Evolutionary conservation across 2,329 filamentous ascomycete species (phyloP), one percentile per base, ranked within the genome.

Genomic region (Macrophomina tecta): DNA sequence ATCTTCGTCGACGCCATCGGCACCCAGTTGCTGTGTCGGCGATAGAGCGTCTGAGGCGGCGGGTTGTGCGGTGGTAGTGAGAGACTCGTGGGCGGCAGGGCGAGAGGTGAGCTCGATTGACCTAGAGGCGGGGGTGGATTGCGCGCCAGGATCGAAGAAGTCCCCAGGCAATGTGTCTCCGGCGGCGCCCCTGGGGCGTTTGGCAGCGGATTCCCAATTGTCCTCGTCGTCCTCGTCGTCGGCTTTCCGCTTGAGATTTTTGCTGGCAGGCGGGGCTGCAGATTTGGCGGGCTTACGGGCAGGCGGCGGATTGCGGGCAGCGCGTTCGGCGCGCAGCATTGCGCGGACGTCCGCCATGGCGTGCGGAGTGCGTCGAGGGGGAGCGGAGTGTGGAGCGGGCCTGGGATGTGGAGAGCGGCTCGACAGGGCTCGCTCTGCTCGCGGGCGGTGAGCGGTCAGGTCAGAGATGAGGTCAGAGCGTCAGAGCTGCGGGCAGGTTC

Each of bases 1-100:
- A 64, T 90, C 87, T 73, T 97, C 66, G 11, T 67, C 51, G 12
- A 77, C 71, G 14, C 72, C 73, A 2, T 69, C 69, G 3, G 71
- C 56, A 58, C 73, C 70, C 38, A 71, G 69, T 12, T 36, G 40
- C 28, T 68, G 69, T 2, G 69, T 61, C 8, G 36, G 53, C 28
- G 70, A 46, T 42, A 64, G 38, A 28, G 64, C 63, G 7, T 32
- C 58, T 28, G 49, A 14, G n/a, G 53, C 16, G 40, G 45, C 34
- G 18, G 64, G 46, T 40, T 55, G 51, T 23, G 64, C 51, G 46
- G 63, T 67, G 38, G 49, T 18, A 12, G 23, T 53, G 48, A 53
- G 28, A 18, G 64, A 55, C 40, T 56, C 53, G 46, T 38, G 38
- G 30, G 51, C 28, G 7, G 45, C 63, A 30, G 64, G 49, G 18